Conservation (phyloP, 73 alveolate species). For the Paraurostyla sp. region DNA sequence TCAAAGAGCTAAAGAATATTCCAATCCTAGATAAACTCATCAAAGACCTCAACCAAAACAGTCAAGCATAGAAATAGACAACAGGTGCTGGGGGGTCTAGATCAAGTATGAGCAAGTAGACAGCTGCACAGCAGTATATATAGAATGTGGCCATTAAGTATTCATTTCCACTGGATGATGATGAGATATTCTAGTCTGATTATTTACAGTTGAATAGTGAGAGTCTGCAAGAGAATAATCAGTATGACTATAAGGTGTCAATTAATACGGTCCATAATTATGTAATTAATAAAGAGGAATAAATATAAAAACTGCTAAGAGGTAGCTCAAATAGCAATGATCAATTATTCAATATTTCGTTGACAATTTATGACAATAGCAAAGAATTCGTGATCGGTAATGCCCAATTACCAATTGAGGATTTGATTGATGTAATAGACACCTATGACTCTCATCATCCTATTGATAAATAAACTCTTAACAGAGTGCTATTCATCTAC, state of each 20-base stretch:
- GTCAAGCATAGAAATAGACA: background rate
- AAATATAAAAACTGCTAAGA: conserved; percentile 5
- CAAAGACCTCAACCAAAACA: conserved; percentile 44
- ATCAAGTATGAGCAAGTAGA: background rate
- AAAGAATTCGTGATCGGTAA: conserved; percentile 66
- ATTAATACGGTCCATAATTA: conserved; percentile 65
- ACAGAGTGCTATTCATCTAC: conserved; percentile 62
- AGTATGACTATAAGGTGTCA: conserved; percentile 61
- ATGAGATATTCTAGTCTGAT: conserved; percentile 48
- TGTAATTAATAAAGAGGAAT: conserved; percentile 52
- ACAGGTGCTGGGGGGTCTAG: background rate
- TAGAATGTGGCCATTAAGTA: conserved; percentile 63
- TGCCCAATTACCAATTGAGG: conserved; percentile 71
- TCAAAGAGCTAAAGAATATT: conserved; percentile 66
- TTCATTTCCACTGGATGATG: conserved; percentile 75
- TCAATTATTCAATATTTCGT: background rate
- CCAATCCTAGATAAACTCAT: conserved; percentile 69
- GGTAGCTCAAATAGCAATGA: background rate
- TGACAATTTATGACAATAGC: conserved; percentile 27
- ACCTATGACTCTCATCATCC: background rate
- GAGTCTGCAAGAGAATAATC: conserved; percentile 3
- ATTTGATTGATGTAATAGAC: conserved; percentile 46
- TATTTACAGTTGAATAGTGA: background rate
- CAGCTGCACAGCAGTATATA: conserved; percentile 38
- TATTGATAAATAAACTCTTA: conserved; percentile 21